These are phyloP conservation scores for Liquidambar formosana DNA, from an alignment of 164 flowering plant genomes.

Conservation along the genomic window DNA sequence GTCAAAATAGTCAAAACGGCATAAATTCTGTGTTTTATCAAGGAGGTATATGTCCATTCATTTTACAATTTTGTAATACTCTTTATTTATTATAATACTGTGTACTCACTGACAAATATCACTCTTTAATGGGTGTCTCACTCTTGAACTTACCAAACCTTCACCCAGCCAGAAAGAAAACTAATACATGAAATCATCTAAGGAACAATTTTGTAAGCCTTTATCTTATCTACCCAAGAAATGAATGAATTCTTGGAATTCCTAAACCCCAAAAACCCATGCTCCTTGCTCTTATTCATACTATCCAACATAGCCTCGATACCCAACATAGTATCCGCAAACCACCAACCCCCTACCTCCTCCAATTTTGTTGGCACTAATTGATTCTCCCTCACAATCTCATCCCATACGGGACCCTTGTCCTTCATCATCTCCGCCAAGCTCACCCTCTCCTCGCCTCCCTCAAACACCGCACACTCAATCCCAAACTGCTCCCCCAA, in stretches of 20 bases:
- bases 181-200: too few species aligned
- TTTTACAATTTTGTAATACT: too few species aligned
- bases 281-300: conserved; percentile 89
- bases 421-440: conserved; percentile 68
- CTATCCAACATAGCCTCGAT: conserved; percentile 23
- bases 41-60: too few species aligned
- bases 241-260: conserved; percentile 52
- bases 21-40: too few species aligned
- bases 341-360: conserved; percentile 73
- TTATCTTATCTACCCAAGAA: conserved; percentile 72
- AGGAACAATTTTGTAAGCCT: conserved; percentile 60
- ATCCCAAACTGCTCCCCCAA: conserved; percentile 73
- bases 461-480: conserved; percentile 50
- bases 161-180: too few species aligned
- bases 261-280: conserved; percentile 87
- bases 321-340: conserved; percentile 42
- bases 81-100: too few species aligned
- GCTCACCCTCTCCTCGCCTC: conserved; percentile 28
- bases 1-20: too few species aligned
- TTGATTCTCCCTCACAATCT: conserved; percentile 66
- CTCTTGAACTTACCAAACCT: too few species aligned
- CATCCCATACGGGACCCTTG: conserved; percentile 68
- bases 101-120: too few species aligned
- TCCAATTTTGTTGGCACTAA: conserved; percentile 49
- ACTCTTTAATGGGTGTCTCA: too few species aligned